Percentiles rank a stretch among this genome's conserved stretches.
Conservation (phyloP, 106 monocot genomes). For the Dendrobium catenatum region DNA sequence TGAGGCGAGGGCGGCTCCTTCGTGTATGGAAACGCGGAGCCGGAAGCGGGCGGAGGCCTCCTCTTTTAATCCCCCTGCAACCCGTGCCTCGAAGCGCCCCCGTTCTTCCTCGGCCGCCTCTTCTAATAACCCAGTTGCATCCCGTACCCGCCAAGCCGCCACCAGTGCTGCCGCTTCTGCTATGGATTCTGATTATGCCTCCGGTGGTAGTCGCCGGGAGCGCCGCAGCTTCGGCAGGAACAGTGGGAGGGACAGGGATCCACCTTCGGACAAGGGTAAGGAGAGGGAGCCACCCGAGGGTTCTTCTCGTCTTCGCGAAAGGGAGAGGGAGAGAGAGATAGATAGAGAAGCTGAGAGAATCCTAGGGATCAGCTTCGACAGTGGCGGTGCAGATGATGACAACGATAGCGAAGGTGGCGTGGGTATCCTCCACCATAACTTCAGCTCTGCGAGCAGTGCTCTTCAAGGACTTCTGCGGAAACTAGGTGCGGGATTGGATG, state of each 20-base stretch:
- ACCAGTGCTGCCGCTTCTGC: not conserved
- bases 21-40: conserved; percentile 99
- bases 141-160: conserved; percentile 6
- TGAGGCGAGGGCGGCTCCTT: conserved; percentile 11
- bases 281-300: conserved; percentile 58
- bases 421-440: conserved; percentile 59
- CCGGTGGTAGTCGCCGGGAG: conserved; percentile 10
- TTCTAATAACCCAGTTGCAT: conserved; percentile 8
- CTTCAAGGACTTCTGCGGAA: conserved; percentile 91
- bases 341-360: conserved; percentile 43
- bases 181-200: conserved; percentile 18
- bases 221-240: conserved; percentile 18
- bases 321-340: too few species aligned
- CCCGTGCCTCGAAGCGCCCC: conserved; percentile 55
- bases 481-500: conserved; percentile 87
- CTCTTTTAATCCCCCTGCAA: conserved; percentile 38
- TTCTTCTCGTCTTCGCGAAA: conserved; percentile 11
- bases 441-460: conserved; percentile 71
- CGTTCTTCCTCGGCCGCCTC: conserved; percentile 17
- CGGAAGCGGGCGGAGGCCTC: conserved; percentile 99
- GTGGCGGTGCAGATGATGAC: conserved; percentile 39
- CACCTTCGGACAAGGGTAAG: conserved; percentile 16
- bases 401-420: conserved; percentile 43
- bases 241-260: too few species aligned
- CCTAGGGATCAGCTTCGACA: conserved; percentile 51